Evolutionary conservation across 2,329 filamentous ascomycete genomes (phyloP), one percentile per base, ranked within the genome.

Genomic region (Periconia digitata): DNA sequence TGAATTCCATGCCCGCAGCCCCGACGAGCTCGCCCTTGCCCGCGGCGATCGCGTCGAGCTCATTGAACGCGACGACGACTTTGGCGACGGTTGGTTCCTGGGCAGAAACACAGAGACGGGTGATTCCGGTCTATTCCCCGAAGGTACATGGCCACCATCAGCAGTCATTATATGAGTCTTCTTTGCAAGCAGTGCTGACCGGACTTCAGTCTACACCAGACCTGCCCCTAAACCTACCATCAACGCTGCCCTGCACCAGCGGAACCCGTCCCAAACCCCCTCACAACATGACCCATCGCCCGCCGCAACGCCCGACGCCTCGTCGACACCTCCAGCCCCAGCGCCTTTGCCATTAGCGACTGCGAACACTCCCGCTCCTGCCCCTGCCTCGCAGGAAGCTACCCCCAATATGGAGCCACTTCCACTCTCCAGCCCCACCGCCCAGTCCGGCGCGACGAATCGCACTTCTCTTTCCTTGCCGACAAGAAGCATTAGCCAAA

Each of bases 1-100:
- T 74, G 91, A 96, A 74, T 97, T 99, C 71, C 79, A 85, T 60
- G 92, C 92, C 49, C 85, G 94, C 59, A 95, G 91, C 72, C 87
- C 89, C 49, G 94, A 99, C 74, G 94, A 99, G 78, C 80, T 99
- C 66, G 95, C 85, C 60, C 79, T 99, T 57, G 79, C 84, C 46
- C 95, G 95, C 66, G 92, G 89, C 60, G 89, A 94, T 64, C 84
- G 87, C 55, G 86, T 95, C 53, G 87, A 92, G 74, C 76, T 95
- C 54, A 83, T 92, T 55, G 89, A 94, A 74, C 82, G 89, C 63
- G 89, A 94, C 69, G 89, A 94, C 69, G 89, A 94, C 69, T 95
- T 94, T 70, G 88, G 88, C 52, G 89, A 95, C 71, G 89, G 90
- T 45, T 92, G 88, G 89, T 95, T 89, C 67, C 71, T 92, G 63